A percentile compares a stretch with the other conserved stretches of the same genome.
phyloP scores from a whole-genome alignment of 2,329 filamentous ascomycete genomes.

The Aspergillus caelatus region DNA sequence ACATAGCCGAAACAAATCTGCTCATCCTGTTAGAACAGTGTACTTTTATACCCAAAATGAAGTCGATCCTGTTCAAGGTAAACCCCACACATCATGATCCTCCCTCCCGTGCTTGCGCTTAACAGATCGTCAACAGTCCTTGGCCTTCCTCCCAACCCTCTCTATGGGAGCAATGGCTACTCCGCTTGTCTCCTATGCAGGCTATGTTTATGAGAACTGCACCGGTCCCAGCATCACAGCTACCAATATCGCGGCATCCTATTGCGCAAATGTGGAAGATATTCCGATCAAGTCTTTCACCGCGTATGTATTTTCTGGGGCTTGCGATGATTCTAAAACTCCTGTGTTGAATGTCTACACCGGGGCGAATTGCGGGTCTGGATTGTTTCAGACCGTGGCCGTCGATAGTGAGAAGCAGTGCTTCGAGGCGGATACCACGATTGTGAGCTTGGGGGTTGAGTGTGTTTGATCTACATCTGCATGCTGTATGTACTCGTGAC shows the following conservation, averaged over 20 bases:
- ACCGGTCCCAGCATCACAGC: slow-evolving; percentile 7
- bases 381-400: neutral
- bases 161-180: neutral
- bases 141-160: neutral
- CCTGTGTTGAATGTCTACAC: neutral
- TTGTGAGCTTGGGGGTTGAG: neutral
- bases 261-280: slow-evolving; percentile 20
- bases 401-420: neutral
- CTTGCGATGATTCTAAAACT: slow-evolving; percentile 17
- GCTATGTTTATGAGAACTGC: neutral
- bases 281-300: slow-evolving; percentile 21
- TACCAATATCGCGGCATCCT: slow-evolving; percentile 12
- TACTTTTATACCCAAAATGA: neutral
- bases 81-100: neutral
- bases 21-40: neutral
- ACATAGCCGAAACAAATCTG: neutral
- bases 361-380: neutral
- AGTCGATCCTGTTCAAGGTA: neutral
- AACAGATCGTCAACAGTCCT: neutral
- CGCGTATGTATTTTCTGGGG: slow-evolving; percentile 17
- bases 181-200: neutral
- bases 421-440: neutral
- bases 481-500: neutral
- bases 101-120: neutral
- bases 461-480: neutral